A percentile compares a stretch with the other conserved stretches of the same genome.
Evolutionary conservation across 176 grass and related monocot genomes (phyloP).

Genomic region (Elymus sibiricus): DNA sequence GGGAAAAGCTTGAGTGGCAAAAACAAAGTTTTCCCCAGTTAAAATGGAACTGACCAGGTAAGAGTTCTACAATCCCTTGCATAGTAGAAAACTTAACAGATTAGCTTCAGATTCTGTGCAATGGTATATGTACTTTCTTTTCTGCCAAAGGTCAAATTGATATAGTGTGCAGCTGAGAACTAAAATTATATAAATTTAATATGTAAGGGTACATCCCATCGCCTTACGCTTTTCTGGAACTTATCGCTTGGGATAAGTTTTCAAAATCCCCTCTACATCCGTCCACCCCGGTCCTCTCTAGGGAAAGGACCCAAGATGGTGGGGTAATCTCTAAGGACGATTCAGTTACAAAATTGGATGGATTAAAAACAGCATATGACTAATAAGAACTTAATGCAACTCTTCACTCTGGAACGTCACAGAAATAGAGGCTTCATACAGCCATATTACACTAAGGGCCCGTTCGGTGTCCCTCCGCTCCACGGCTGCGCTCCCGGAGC

Average conservation of each 20-base stretch:
- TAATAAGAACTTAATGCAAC: not conserved
- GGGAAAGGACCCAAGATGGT: not conserved
- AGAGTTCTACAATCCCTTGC: not conserved
- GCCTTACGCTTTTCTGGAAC: not conserved
- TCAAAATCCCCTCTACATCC: not conserved
- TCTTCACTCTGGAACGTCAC: not conserved
- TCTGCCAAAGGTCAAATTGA: not conserved
- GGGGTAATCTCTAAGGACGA: slow-evolving; percentile 4
- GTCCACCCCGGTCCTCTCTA: not conserved
- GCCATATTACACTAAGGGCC: not conserved
- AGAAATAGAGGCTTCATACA: not conserved
- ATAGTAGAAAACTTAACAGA: not conserved
- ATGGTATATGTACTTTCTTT: not conserved
- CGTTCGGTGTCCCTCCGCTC: too few species aligned
- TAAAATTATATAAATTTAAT: not conserved
- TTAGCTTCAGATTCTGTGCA: slow-evolving; percentile 11
- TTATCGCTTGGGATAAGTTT: not conserved
- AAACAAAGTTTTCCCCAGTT: too few species aligned
- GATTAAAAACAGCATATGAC: not conserved
- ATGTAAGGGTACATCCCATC: not conserved
- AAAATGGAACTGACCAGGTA: not conserved
- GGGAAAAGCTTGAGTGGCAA: too few species aligned
- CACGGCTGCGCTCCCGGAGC: too few species aligned
- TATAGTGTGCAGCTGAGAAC: not conserved
- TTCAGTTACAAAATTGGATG: slow-evolving; percentile 4